A percentile compares a stretch with the other conserved stretches of the same genome.
Evolutionary conservation across 768 basidiomycete genomes (phyloP).

Genomic region (Phylloporus scabripes): DNA sequence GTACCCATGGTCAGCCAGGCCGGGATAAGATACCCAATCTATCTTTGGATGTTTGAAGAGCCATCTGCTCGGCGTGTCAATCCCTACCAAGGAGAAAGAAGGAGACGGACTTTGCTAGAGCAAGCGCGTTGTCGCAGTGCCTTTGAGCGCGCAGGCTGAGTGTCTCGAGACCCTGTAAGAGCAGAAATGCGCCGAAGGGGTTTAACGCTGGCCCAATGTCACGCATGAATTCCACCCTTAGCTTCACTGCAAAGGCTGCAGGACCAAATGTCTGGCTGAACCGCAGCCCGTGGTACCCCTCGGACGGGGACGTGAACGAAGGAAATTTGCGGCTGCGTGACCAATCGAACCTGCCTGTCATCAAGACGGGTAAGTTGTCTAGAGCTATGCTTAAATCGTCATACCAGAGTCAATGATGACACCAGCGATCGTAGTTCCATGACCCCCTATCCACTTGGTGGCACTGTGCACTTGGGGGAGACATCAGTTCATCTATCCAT

Average conservation of each 20-base stretch:
- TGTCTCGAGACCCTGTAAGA: slow-evolving; percentile 77
- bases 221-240: slow-evolving; percentile 58
- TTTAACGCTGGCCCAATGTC: slow-evolving; percentile 63
- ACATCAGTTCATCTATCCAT: not conserved
- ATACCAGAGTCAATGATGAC: slow-evolving; percentile 66
- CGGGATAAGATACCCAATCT: slow-evolving; percentile 15
- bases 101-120: slow-evolving; percentile 46
- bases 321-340: slow-evolving; percentile 63
- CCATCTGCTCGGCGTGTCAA: slow-evolving; percentile 4
- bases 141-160: slow-evolving; percentile 65
- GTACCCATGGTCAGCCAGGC: slow-evolving; percentile 8
- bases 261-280: slow-evolving; percentile 64
- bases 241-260: slow-evolving; percentile 58
- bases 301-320: slow-evolving; percentile 65
- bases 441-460: slow-evolving; percentile 83
- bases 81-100: no score
- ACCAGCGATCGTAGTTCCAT: slow-evolving; percentile 76
- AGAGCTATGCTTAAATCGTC: not conserved
- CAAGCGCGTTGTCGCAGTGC: slow-evolving; percentile 66
- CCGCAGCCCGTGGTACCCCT: slow-evolving; percentile 69
- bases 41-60: slow-evolving; percentile 10
- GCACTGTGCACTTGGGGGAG: slow-evolving; percentile 53
- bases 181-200: slow-evolving; percentile 69
- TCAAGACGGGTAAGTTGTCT: not conserved
- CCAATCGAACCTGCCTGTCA: slow-evolving; percentile 57